Conservation (phyloP, 768 basidiomycete species). For the Hypsizygus marmoreus region DNA sequence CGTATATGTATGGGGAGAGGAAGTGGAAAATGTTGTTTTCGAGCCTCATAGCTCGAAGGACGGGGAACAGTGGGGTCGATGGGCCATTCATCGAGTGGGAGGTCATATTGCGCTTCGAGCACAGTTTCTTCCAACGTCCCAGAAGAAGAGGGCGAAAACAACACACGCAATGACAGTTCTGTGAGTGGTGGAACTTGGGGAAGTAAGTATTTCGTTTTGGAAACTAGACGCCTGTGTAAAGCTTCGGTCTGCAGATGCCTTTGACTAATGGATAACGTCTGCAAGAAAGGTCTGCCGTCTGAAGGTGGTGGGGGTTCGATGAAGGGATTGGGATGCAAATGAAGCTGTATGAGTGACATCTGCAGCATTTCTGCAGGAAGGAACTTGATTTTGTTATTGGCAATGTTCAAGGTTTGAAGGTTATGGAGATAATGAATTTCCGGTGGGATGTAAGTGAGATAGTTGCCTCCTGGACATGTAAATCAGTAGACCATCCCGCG, state of each 20-base stretch:
- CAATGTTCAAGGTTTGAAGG: constrained; percentile 61
- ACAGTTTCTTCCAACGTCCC: constrained; percentile 23
- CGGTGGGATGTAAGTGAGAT: constrained; percentile 57
- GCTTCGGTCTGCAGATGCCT: not conserved
- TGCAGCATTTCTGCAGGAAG: constrained; percentile 67
- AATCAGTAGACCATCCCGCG: constrained; percentile 14
- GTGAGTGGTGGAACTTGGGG: constrained; percentile 30
- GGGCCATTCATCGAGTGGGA: constrained; percentile 33
- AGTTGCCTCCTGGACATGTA: constrained; percentile 58
- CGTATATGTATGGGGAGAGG: constrained; percentile 32
- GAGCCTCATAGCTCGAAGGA: too few relatives aligned
- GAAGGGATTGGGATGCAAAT: constrained; percentile 65
- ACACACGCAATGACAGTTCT: constrained; percentile 35
- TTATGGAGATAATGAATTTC: constrained; percentile 57
- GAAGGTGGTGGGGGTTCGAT: constrained; percentile 25
- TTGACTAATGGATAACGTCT: constrained; percentile 11
- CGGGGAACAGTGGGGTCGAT: not conserved
- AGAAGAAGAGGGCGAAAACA: constrained; percentile 28
- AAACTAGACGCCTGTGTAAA: constrained; percentile 22
- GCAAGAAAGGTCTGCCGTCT: constrained; percentile 3
- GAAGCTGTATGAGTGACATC: constrained; percentile 52
- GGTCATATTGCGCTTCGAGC: constrained; percentile 32
- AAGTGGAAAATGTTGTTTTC: constrained; percentile 17
- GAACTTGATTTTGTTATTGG: constrained; percentile 57
- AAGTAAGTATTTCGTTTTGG: constrained; percentile 21